Evolutionary conservation across 805 yeast species (phyloP), one percentile per base, ranked within the genome.

Genomic region (Yarrowia bubula): DNA sequence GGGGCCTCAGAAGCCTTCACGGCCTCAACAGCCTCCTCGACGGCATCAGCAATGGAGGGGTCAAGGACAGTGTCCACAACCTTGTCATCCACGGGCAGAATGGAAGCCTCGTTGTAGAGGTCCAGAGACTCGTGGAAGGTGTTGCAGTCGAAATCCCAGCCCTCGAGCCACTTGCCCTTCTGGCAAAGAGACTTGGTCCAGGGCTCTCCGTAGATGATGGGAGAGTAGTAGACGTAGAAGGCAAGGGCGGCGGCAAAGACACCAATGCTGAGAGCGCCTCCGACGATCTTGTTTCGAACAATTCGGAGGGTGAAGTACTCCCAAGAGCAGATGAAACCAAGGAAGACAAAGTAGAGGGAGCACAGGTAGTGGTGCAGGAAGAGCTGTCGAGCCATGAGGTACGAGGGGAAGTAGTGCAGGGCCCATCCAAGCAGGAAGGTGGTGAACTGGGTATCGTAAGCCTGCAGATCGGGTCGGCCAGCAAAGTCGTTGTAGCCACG

Each of bases 331-430:
- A 89, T 89, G 61, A 90, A 78, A 2, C 88, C 90, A 68, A 90
- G 80, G 64, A 90, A 80, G 53, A 91, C 95, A 76, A 95, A 95
- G 78, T 91, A 95, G 63, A 90, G 83, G 1, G 98, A 90, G 65
- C 97, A 98, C 70, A 95, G 78, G 75, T 93, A 93, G 77, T 92
- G 98, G 76, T 92, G 98, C 74, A 92, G 80, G 80, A 93, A 92
- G 76, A 92, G 77, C 78, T 92, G 98, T 78, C 98, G 86, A 32
- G 86, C 92, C 98, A 92, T 92, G 66, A 92, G 79, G 71, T 81
- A 78, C 66, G 82, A 85, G 17, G 95, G 93, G 46, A 81, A 68
- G 68, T 79, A 83, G 78, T 95, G 99, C 38, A 90, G 83, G 13
- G 85, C 82, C 95, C 97, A 95, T 0, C 90, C 95, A 1, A 83